Evolutionary conservation across 345 rosid genomes (phyloP), one percentile per base, ranked within the genome.

Genomic region (Eucalyptus guilfoylei): DNA sequence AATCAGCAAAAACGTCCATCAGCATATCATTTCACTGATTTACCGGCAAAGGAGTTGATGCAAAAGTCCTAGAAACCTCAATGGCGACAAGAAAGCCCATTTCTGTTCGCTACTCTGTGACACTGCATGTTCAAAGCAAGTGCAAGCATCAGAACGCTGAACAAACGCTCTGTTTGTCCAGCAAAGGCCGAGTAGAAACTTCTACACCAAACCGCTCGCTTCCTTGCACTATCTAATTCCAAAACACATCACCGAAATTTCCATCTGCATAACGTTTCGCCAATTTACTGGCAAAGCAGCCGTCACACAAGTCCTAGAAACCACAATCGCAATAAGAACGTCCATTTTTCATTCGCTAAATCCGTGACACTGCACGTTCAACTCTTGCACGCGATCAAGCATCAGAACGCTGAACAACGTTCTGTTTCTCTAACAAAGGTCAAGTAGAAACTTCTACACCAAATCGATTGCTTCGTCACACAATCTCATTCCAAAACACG

Each of bases 201-300:
- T 67, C 80, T 32, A 15, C 80, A 67, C 40, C 37, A 34, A 32
- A 32, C 80, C 42, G 11, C 17, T 67, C 40, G 40, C 76, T 67
- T n/a, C 76, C 40, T 67, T 67, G 76, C 40, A 67, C 76, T 0
- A 32, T 32, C 80, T 1, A 19, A 32, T 15, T n/a, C 34, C 80
- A 0, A 19, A 52, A 0, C 44, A 8, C 42, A 34, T 34, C 80
- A 34, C 80, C 44, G 0, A 34, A 72, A 34, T 1, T 34, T 34
- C 26, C 81, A 72, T 72, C 11, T 34, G 44, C 81, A 72, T 72
- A 34, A 1, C 23, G 26, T 17, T 72, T 17, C 14, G 2, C 81
- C 42, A 1, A 72, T 72, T 72, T 9, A 72, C 81, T 72, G 23
- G 26, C 81, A 9, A 72, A 72, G 42, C 42, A 16, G 80, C 1